phyloP scores from a whole-genome alignment of 768 basidiomycete genomes.

The Chalciporus pseudorubinellus region DNA sequence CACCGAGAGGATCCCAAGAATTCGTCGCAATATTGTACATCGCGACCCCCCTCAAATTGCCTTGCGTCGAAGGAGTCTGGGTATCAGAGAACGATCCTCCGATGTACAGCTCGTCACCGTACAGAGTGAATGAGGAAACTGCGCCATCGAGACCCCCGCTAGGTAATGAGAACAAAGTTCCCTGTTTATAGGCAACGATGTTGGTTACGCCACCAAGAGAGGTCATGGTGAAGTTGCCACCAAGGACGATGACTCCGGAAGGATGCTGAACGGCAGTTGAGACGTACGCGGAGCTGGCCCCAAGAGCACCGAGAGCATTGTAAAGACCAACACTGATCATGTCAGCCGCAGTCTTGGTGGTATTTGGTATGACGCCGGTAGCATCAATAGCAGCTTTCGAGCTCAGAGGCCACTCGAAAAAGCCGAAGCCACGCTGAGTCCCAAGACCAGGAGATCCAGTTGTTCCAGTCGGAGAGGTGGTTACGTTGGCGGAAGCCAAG shows the following conservation, averaged over 20 bases:
- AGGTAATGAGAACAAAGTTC: slow-evolving; percentile 50
- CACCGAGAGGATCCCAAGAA: slow-evolving; percentile 66
- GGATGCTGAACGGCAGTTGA: slow-evolving; percentile 62
- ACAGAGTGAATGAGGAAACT: slow-evolving; percentile 65
- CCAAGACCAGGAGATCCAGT: slow-evolving; percentile 32
- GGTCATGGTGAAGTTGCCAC: slow-evolving; percentile 70
- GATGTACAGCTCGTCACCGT: slow-evolving; percentile 68
- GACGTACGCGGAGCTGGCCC: slow-evolving; percentile 38
- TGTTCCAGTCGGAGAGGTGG: slow-evolving; percentile 31
- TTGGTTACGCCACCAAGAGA: slow-evolving; percentile 60
- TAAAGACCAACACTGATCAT: slow-evolving; percentile 58
- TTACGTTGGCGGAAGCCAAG: slow-evolving; percentile 59
- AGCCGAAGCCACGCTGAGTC: slow-evolving; percentile 65
- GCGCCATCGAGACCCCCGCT: slow-evolving; percentile 76
- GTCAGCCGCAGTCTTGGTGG: slow-evolving; percentile 69
- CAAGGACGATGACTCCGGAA: slow-evolving; percentile 67
- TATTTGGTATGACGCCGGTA: slow-evolving; percentile 60
- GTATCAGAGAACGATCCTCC: slow-evolving; percentile 89
- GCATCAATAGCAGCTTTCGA: slow-evolving; percentile 50
- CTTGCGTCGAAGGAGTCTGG: slow-evolving; percentile 46
- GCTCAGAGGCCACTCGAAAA: slow-evolving; percentile 82
- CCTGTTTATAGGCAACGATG: slow-evolving; percentile 67
- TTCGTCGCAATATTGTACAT: slow-evolving; percentile 65
- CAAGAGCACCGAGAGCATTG: slow-evolving; percentile 52
- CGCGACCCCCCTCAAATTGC: slow-evolving; percentile 58